phyloP scores from a whole-genome alignment of 352 stramenopile genomes.

The Pythium brachiatum region DNA sequence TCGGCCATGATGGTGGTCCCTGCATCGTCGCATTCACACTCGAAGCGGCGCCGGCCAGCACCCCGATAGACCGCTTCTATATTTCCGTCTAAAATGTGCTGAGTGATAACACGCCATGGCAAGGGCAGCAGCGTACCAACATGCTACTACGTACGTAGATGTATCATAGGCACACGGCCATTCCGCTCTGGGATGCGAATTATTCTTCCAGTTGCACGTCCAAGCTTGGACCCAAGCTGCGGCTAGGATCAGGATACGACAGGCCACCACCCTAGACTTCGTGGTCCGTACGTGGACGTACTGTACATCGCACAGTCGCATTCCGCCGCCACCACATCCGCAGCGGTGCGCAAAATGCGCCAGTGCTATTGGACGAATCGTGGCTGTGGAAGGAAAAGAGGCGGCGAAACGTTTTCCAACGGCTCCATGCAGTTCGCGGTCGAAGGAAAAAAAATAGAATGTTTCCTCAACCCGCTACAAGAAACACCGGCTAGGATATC shows the following conservation, averaged over 20 bases:
- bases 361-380: conserved; percentile 13
- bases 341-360: neutral
- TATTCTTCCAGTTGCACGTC: neutral
- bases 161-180: too few species aligned
- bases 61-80: neutral
- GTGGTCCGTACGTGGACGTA: neutral
- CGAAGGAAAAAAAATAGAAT: conserved; percentile 16
- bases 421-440: conserved; percentile 13
- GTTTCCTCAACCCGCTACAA: conserved; percentile 24
- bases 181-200: too few species aligned
- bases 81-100: neutral
- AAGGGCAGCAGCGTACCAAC: too few species aligned
- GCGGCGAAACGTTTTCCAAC: conserved; percentile 28
- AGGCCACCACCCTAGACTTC: neutral
- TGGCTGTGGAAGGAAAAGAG: conserved; percentile 2
- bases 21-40: neutral
- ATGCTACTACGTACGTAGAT: neutral
- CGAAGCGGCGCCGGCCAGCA: neutral
- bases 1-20: neutral
- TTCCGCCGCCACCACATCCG: neutral
- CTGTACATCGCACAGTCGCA: neutral
- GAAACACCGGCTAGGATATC: conserved; percentile 10
- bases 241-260: neutral
- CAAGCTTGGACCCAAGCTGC: neutral
- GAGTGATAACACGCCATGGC: neutral